Conservation (phyloP, 345 rosid species). For the Cochlearia excelsa region DNA sequence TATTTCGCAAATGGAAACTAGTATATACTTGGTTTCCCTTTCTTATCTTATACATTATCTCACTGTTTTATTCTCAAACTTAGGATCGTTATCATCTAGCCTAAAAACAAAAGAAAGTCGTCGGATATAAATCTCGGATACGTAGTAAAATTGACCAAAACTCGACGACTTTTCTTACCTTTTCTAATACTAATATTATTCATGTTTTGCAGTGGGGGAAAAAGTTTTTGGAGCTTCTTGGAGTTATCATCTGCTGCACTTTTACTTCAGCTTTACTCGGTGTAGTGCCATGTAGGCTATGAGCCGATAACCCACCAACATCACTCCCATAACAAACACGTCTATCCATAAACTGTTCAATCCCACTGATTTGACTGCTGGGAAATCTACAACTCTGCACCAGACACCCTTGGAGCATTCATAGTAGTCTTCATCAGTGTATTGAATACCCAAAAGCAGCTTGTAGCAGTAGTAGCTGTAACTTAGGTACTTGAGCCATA, state of each 20-base stretch:
- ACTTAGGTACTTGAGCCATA: constrained; percentile 94
- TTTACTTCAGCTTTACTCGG: constrained; percentile 60
- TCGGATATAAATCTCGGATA: constrained; percentile 35
- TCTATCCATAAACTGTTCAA: constrained; percentile 74
- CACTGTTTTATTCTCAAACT: constrained; percentile 33
- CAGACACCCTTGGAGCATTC: constrained; percentile 70
- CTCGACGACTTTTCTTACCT: constrained; percentile 34
- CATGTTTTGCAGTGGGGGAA: constrained; percentile 44
- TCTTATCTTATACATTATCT: constrained; percentile 28
- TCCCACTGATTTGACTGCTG: constrained; percentile 86
- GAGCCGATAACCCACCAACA: constrained; percentile 90
- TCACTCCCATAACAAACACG: constrained; percentile 77
- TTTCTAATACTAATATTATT: constrained; percentile 47
- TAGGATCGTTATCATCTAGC: constrained; percentile 29
- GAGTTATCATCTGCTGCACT: constrained; percentile 13
- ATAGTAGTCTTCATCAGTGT: constrained; percentile 63
- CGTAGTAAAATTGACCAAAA: constrained; percentile 38
- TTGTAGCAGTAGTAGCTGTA: constrained; percentile 96
- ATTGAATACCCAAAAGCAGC: constrained; percentile 94
- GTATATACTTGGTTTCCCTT: constrained; percentile 30
- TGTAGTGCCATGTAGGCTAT: constrained; percentile 79
- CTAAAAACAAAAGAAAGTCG: constrained; percentile 33
- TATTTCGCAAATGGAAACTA: constrained; percentile 33
- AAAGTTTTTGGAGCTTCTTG: constrained; percentile 27
- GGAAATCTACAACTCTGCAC: constrained; percentile 83